phyloP scores from a whole-genome alignment of 306 rosid genomes.

The Lathyrus sativus region DNA sequence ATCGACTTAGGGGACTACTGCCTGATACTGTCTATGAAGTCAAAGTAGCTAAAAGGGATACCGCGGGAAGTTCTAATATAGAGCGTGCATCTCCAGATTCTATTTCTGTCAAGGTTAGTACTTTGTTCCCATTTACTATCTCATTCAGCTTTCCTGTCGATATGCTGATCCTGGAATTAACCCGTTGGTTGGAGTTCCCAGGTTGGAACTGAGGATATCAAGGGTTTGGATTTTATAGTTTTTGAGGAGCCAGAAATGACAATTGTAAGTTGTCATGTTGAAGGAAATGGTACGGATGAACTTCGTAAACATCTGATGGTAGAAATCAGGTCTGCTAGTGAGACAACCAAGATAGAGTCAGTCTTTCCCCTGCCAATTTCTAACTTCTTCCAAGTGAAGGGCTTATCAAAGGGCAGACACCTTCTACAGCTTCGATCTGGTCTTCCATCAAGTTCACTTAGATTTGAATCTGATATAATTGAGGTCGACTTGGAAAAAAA shows the following conservation, averaged over 20 bases:
- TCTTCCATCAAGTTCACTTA: slow-evolving; percentile 64
- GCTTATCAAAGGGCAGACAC: slow-evolving; percentile 81
- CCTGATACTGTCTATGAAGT: slow-evolving; percentile 79
- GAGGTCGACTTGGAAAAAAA: slow-evolving; percentile 83
- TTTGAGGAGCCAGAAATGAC: slow-evolving; percentile 96
- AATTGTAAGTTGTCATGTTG: slow-evolving; percentile 86
- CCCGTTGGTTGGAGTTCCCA: slow-evolving; percentile 42
- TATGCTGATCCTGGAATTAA: slow-evolving; percentile 34
- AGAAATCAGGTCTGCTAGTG: slow-evolving; percentile 85
- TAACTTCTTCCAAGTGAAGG: slow-evolving; percentile 93
- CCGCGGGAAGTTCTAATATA: slow-evolving; percentile 54
- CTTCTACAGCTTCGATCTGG: slow-evolving; percentile 76
- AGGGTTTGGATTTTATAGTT: slow-evolving; percentile 82
- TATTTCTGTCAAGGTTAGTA: slow-evolving; percentile 60
- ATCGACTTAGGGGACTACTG: slow-evolving; percentile 90
- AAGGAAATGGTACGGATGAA: slow-evolving; percentile 80
- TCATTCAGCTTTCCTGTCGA: slow-evolving; percentile 34
- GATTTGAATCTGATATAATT: slow-evolving; percentile 77
- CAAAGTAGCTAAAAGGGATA: slow-evolving; percentile 70
- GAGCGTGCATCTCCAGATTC: slow-evolving; percentile 97
- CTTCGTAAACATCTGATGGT: slow-evolving; percentile 67
- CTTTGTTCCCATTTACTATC: slow-evolving; percentile 18
- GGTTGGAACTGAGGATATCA: slow-evolving; percentile 84
- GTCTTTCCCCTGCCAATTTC: slow-evolving; percentile 88
- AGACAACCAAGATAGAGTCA: slow-evolving; percentile 57